A percentile compares a stretch with the other conserved stretches of the same genome.
Evolutionary conservation across 2,329 filamentous ascomycete species (phyloP).

Genomic region (Cladosporium sp.): DNA sequence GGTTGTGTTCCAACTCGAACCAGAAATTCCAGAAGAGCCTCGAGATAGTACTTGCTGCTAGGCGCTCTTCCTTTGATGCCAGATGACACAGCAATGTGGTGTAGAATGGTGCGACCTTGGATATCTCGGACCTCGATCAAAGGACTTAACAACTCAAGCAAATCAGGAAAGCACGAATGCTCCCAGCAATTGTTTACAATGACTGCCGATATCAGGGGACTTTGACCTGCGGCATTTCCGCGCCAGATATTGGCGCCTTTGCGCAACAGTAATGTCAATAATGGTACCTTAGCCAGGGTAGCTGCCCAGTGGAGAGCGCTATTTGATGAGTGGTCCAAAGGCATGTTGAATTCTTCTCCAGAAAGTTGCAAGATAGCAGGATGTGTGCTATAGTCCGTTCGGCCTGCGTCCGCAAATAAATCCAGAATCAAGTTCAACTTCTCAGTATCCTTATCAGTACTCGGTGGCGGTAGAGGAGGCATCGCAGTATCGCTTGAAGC

Average conservation of each 20-base stretch:
- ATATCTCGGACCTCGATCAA: slow-evolving; percentile 88
- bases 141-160: slow-evolving; percentile 80
- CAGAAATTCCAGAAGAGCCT: slow-evolving; percentile 89
- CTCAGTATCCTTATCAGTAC: slow-evolving; percentile 62
- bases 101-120: slow-evolving; percentile 84
- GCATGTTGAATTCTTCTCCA: slow-evolving; percentile 80
- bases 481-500: slow-evolving; percentile 56
- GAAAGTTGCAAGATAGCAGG: slow-evolving; percentile 72
- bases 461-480: slow-evolving; percentile 57
- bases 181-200: slow-evolving; percentile 93
- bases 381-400: slow-evolving; percentile 67
- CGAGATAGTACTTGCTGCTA: slow-evolving; percentile 92
- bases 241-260: slow-evolving; percentile 83
- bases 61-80: slow-evolving; percentile 89
- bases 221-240: slow-evolving; percentile 85
- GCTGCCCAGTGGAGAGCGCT: slow-evolving; percentile 96
- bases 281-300: slow-evolving; percentile 77
- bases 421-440: slow-evolving; percentile 79
- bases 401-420: slow-evolving; percentile 58
- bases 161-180: slow-evolving; percentile 80
- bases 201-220: slow-evolving; percentile 86
- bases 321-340: slow-evolving; percentile 82
- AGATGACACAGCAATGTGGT: slow-evolving; percentile 94
- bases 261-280: slow-evolving; percentile 74
- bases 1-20: slow-evolving; percentile 61